Evolutionary conservation across 768 basidiomycete genomes (phyloP).

Genomic region (Termitomyces titanicus): DNA sequence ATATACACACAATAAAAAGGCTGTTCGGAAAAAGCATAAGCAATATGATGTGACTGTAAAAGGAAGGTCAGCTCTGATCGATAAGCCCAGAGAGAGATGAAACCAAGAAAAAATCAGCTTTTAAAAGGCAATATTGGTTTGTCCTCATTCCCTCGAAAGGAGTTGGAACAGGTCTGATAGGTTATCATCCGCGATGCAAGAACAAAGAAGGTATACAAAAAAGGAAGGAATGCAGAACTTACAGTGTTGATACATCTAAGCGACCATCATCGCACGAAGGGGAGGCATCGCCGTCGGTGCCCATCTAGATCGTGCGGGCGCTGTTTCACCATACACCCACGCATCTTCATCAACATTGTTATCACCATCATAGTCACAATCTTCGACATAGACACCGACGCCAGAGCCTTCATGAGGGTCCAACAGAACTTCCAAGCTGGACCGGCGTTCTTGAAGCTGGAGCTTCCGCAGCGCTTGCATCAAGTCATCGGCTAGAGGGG

Average conservation of each 20-base stretch:
- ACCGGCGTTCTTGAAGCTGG: slow-evolving; percentile 45
- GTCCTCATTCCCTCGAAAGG: slow-evolving; percentile 46
- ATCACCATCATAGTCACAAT: slow-evolving; percentile 47
- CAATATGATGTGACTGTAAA: not conserved
- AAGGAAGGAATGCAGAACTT: slow-evolving; percentile 2
- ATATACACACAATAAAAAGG: slow-evolving; percentile 17
- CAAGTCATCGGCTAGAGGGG: slow-evolving; percentile 85
- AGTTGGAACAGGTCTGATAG: slow-evolving; percentile 80
- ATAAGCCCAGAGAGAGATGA: not conserved
- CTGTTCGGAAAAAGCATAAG: not conserved
- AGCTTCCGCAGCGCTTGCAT: slow-evolving; percentile 74
- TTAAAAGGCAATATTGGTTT: slow-evolving; percentile 60
- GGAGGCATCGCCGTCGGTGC: slow-evolving; percentile 58
- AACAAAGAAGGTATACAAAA: slow-evolving; percentile 8
- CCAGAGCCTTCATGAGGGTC: slow-evolving; percentile 69
- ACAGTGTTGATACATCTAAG: slow-evolving; percentile 16
- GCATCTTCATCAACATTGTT: slow-evolving; percentile 45
- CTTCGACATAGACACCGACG: slow-evolving; percentile 76
- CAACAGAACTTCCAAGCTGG: slow-evolving; percentile 53
- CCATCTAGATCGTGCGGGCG: slow-evolving; percentile 52
- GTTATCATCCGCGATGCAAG: slow-evolving; percentile 50
- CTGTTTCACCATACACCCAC: slow-evolving; percentile 63
- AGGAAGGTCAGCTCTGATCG: slow-evolving; percentile 14
- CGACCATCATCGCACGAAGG: slow-evolving; percentile 25
- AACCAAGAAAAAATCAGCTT: slow-evolving; percentile 29